phyloP scores from a whole-genome alignment of 1,284 basidiomycete genomes.

The Ustilago xerochloae region DNA sequence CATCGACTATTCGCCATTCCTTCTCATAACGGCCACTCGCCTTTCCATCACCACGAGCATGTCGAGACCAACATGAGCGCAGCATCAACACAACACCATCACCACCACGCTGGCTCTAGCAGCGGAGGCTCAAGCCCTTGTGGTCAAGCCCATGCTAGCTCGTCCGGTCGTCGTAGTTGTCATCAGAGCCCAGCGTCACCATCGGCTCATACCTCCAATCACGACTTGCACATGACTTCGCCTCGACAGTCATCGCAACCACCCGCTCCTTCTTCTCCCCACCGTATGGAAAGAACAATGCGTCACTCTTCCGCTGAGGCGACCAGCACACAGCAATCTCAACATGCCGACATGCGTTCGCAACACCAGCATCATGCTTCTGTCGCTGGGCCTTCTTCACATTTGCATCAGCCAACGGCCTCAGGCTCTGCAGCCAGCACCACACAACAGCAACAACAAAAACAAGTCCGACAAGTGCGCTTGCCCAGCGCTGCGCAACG shows the following conservation, averaged over 20 bases:
- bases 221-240: conserved; percentile 1
- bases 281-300: background rate
- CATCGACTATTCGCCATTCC: background rate
- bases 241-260: conserved; percentile 10
- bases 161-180: conserved; percentile 8
- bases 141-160: conserved; percentile 8
- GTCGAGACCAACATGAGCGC: conserved; percentile 33
- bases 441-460: background rate
- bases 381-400: background rate
- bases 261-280: background rate
- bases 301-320: background rate
- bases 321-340: background rate
- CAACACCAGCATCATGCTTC: conserved; percentile 1
- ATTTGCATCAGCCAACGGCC: background rate
- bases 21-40: conserved; percentile 14
- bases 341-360: background rate
- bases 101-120: conserved; percentile 9
- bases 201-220: background rate
- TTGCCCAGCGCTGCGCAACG: conserved; percentile 41
- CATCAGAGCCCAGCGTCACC: conserved; percentile 12
- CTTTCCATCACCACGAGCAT: conserved; percentile 23
- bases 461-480: conserved; percentile 13
- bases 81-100: conserved; percentile 32
- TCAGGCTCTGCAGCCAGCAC: background rate
- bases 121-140: conserved; percentile 16